These are phyloP conservation scores for Yueomyces sinensis DNA, from an alignment of 805 yeast genomes.

Conservation along the genomic window DNA sequence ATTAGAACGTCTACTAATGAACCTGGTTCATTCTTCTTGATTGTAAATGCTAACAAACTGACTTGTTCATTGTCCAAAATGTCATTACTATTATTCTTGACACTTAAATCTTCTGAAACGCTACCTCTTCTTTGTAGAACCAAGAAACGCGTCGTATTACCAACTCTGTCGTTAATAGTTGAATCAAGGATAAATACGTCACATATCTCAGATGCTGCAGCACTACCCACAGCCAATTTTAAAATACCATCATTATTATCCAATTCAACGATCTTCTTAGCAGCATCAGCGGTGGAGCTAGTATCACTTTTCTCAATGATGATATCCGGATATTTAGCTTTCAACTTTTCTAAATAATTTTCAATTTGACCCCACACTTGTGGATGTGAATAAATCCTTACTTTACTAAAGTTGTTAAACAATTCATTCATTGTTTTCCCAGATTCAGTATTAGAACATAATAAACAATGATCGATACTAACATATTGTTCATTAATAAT, in stretches of 20 bases:
- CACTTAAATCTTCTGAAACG: conserved; percentile 3
- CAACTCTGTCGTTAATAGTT: conserved; percentile 56
- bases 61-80: conserved; percentile 12
- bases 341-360: conserved; percentile 34
- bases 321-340: conserved; percentile 17
- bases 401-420: conserved; percentile 20
- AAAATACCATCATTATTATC: conserved; percentile 21
- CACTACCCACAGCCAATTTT: conserved; percentile 62
- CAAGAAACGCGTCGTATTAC: conserved; percentile 79
- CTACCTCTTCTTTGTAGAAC: conserved; percentile 42
- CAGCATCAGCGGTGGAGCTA: conserved; percentile 78
- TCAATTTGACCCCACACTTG: conserved; percentile 95
- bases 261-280: conserved; percentile 36
- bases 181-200: conserved; percentile 39
- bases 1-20: conserved; percentile 54
- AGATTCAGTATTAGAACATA: conserved; percentile 25
- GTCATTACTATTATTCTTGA: background rate
- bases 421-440: conserved; percentile 1
- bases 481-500: conserved; percentile 75
- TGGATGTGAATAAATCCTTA: conserved; percentile 80
- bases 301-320: conserved; percentile 45
- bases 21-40: conserved; percentile 58
- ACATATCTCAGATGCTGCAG: conserved; percentile 49
- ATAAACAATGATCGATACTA: conserved; percentile 63
- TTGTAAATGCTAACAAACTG: conserved; percentile 51